Evolutionary conservation across 2,329 filamentous ascomycete genomes (phyloP), one percentile per base, ranked within the genome.

Genomic region (Phyllachora maydis): DNA sequence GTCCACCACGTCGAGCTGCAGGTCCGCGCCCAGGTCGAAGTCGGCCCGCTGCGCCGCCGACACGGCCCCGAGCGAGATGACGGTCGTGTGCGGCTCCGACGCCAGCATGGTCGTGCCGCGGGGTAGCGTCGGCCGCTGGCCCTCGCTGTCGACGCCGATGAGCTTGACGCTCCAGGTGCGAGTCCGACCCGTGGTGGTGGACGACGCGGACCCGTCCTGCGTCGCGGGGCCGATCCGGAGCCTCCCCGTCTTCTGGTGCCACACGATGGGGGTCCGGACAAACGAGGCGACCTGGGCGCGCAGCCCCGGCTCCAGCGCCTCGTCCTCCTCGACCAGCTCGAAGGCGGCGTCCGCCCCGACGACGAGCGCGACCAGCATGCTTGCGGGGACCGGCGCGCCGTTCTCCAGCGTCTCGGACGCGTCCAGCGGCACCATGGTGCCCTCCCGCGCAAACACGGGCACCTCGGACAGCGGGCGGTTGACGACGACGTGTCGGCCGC

Each of bases 371-470:
- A 68, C 38, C 29, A 65, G 58, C 11, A 65, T 42, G 1, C 36
- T 38, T 2, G 41, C 35, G 0, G 62, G 60, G 23, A 57, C 59
- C 1, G 39, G 35, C 1, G 49, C 51, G 2, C 60, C 61, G 24
- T 63, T 64, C 2, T 29, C 32, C 0, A 56, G 54, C 3, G 38
- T 40, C 17, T 32, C 28, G 4, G 43, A 41, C 2, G 36, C 45
- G 27, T 71, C 65, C 0, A 70, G 42, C 0, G 65, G 59, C 5
- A 72, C 44, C 26, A 72, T 67, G 8, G 63, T 47, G 0, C 67
- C 67, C 35, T 67, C 56, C 0, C 41, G 41, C 2, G 60, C 54
- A 9, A 72, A 45, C 0, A 69, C 56, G 0, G 67, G 67, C 16
- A 55, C 49, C 13, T 49, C 39, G 11, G 52, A 34, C 0, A 72